A percentile compares a stretch with the other conserved stretches of the same genome.
phyloP scores from a whole-genome alignment of 78 protist species.

The Bigelowiella natans region DNA sequence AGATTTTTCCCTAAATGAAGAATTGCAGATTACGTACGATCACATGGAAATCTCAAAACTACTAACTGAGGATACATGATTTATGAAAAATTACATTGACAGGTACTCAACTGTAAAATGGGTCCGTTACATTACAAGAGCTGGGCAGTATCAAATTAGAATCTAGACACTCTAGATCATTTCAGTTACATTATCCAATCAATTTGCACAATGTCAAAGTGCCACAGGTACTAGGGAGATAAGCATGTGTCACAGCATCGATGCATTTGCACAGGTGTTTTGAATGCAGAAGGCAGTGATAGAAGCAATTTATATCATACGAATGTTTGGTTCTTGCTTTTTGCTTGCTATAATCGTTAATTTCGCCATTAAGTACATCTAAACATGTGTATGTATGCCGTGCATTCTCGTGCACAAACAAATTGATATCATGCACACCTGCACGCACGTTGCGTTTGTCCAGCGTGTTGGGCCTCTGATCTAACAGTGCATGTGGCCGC shows the following conservation, averaged over 20 bases:
- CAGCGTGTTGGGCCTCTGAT: no score
- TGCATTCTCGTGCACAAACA: no score
- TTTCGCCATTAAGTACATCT: no score
- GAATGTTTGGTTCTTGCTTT: not conserved
- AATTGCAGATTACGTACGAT: no score
- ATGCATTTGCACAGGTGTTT: not conserved
- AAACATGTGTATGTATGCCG: no score
- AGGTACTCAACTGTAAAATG: slow-evolving; percentile 67
- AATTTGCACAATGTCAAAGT: not conserved
- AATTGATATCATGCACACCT: no score
- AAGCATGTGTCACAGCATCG: not conserved
- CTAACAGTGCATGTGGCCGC: no score
- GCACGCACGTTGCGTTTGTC: no score
- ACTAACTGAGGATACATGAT: no score
- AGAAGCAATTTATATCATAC: not conserved
- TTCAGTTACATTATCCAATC: not conserved
- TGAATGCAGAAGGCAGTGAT: not conserved
- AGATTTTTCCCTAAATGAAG: not conserved
- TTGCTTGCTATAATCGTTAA: no score
- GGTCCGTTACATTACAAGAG: slow-evolving; percentile 89
- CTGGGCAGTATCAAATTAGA: slow-evolving; percentile 80
- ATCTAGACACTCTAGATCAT: slow-evolving; percentile 33
- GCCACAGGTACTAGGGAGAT: not conserved
- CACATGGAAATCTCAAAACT: no score
- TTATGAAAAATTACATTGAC: no score